phyloP scores from a whole-genome alignment of 2,329 filamentous ascomycete genomes.

The Apiospora phragmitis region DNA sequence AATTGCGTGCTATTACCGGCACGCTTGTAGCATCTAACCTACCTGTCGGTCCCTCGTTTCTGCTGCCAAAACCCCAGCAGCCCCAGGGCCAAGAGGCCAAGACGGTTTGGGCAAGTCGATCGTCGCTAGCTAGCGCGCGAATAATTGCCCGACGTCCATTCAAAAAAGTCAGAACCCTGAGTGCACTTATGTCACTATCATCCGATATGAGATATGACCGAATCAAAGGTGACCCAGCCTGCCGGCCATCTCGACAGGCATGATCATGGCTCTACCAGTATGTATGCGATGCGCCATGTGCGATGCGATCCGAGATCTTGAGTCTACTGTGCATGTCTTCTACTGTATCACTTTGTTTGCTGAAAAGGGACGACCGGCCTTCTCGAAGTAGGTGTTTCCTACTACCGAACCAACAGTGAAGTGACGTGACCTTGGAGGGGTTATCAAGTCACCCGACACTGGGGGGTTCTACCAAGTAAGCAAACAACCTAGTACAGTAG shows the following conservation, averaged over 20 bases:
- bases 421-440: neutral
- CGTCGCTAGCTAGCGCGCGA: neutral
- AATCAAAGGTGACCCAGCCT: neutral
- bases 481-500: neutral
- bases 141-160: neutral
- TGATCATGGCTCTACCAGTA: neutral
- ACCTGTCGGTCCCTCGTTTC: neutral
- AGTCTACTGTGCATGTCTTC: neutral
- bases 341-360: neutral
- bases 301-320: neutral
- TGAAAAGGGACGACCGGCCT: neutral
- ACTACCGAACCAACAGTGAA: neutral
- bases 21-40: neutral
- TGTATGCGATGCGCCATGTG: neutral
- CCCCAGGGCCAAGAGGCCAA: neutral
- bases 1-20: neutral
- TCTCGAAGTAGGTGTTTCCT: neutral
- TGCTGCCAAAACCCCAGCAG: neutral
- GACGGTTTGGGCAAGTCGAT: neutral
- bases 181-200: constrained; percentile 2
- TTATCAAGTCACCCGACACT: neutral
- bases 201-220: neutral
- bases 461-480: neutral
- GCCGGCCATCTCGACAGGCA: constrained; percentile 5
- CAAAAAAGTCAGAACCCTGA: neutral